These are phyloP conservation scores for Cornus controversa DNA, from an alignment of 148 eudicot species.

Conservation along the genomic window DNA sequence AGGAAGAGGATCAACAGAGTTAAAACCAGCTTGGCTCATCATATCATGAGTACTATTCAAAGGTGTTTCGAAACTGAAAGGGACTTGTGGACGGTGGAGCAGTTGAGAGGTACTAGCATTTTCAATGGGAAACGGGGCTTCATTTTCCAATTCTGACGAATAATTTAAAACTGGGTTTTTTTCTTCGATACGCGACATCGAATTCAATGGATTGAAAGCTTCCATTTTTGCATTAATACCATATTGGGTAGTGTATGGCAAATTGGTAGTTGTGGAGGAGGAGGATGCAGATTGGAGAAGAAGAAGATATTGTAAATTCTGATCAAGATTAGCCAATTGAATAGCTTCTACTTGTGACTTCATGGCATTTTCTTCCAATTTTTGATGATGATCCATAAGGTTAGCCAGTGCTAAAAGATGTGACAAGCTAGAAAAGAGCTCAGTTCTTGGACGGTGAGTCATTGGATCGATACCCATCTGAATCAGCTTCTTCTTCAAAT, in stretches of 20 bases:
- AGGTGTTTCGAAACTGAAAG: neutral
- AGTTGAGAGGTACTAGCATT: neutral
- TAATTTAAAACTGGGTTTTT: too few species aligned
- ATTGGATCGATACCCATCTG: conserved; percentile 33
- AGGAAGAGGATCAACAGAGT: too few species aligned
- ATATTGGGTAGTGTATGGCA: neutral
- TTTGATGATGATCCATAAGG: conserved; percentile 14
- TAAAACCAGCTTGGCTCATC: neutral
- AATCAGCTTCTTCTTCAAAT: conserved; percentile 26
- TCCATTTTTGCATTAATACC: neutral
- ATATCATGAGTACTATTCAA: neutral
- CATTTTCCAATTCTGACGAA: neutral
- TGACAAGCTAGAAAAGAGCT: conserved; percentile 27
- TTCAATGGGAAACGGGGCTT: neutral
- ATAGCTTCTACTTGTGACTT: neutral
- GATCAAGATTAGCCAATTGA: conserved; percentile 7
- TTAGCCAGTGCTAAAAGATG: conserved; percentile 30
- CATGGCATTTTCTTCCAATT: too few species aligned
- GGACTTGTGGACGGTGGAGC: neutral
- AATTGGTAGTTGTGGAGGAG: neutral
- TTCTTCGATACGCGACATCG: neutral
- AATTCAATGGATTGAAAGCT: neutral
- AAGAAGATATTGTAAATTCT: neutral
- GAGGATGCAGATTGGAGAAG: neutral
- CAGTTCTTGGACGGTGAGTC: conserved; percentile 31